Percentiles rank a stretch among this genome's conserved stretches.
Evolutionary conservation across 805 yeast genomes (phyloP).

Genomic region (Metschnikowia dekortorum): DNA sequence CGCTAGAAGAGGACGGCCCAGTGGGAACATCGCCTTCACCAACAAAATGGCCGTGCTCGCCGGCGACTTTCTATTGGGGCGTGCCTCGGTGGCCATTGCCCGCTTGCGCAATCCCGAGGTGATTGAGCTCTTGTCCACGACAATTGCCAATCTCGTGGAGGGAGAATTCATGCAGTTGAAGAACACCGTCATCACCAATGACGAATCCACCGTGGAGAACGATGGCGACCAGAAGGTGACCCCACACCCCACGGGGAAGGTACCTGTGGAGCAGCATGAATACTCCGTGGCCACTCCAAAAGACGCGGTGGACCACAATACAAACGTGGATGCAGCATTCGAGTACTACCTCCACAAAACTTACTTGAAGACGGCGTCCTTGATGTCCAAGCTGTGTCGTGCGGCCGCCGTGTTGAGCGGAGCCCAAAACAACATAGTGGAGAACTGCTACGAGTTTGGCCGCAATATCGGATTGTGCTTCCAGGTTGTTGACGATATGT

Average conservation of each 20-base stretch:
- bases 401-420: slow-evolving; percentile 93
- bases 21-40: slow-evolving; percentile 90
- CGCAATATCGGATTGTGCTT: slow-evolving; percentile 91
- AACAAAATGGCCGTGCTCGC: slow-evolving; percentile 97
- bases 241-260: slow-evolving; percentile 59
- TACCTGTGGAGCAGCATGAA: slow-evolving; percentile 58
- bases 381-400: slow-evolving; percentile 89
- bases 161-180: slow-evolving; percentile 99
- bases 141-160: slow-evolving; percentile 94
- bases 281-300: slow-evolving; percentile 41
- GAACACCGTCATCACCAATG: slow-evolving; percentile 66
- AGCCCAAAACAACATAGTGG: slow-evolving; percentile 68
- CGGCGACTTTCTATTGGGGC: slow-evolving; percentile 90
- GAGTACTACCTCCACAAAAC: slow-evolving; percentile 95
- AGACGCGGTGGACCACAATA: slow-evolving; percentile 49
- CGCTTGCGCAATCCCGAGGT: slow-evolving; percentile 95
- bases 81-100: slow-evolving; percentile 95
- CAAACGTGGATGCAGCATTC: slow-evolving; percentile 81
- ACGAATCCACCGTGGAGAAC: slow-evolving; percentile 46
- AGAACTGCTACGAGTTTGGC: slow-evolving; percentile 86
- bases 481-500: slow-evolving; percentile 93
- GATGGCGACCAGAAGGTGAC: slow-evolving; percentile 42
- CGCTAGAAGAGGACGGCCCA: slow-evolving; percentile 82
- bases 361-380: slow-evolving; percentile 88
- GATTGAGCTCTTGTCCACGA: slow-evolving; percentile 88